Evolutionary conservation across 805 yeast genomes (phyloP), one percentile per base, ranked within the genome.

Genomic region (Barnettozyma californica): DNA sequence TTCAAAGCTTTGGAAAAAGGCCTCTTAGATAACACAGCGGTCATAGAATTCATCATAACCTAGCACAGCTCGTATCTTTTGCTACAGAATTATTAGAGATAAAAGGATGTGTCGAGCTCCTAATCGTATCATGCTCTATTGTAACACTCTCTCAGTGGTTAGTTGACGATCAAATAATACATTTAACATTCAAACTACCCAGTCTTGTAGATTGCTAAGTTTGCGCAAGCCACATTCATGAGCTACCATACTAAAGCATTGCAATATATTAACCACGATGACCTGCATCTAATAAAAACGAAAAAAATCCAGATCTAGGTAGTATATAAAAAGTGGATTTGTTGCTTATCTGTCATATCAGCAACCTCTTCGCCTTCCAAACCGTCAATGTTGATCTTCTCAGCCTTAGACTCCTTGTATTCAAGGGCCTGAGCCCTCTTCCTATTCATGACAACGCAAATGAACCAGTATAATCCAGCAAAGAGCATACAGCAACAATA

Each of bases 401-500:
- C 52, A 26, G 14, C 3, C 14, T 18, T 20, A 3, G 21, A 18
- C 10, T 18, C 20, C 9, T 37, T 19, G 13, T 10, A 9, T 9
- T 10, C 19, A 10, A 25, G 29, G 4, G n/a, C 10, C 16, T 47
- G 48, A 16, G 44, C 47, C 16, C 34, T 34, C 43, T 53, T 54
- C 29, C 51, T 59, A 58, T 74, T 75, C 60, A 71, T 70, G 23
- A 29, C 43, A 31, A 48, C 49, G 11, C 68, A 62, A 16, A 68
- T 46, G 35, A 52, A 59, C 54, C 72, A 68, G 34, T 73, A 63
- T 2, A 62, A 29, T n/a, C 56, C 53, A 8, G 67, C 61, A n/a
- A 74, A 48, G 0, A 68, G 64, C 47, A 74, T 66, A 46, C 75
- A 69, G 13, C 61, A 67, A 42, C 65, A 60, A 51, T 73, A 72